These are phyloP conservation scores for Pleurozium schreberi DNA, from an alignment of 225 moss, liverwort and hornwort species.

Conservation along the genomic window DNA sequence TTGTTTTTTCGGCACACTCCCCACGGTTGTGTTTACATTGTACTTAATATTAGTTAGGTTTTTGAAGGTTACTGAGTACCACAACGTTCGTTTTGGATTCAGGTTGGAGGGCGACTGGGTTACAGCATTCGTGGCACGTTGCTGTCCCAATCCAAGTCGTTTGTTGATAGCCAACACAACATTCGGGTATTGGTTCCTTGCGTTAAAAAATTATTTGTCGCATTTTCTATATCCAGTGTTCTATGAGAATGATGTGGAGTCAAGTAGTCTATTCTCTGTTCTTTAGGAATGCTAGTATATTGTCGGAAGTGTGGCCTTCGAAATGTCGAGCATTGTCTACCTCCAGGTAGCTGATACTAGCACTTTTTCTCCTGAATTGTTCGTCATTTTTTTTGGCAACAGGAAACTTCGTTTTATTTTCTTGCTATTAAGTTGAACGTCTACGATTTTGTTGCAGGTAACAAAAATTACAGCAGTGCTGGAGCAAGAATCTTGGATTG, in stretches of 20 bases:
- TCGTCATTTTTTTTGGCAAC: background rate
- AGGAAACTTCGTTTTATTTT: background rate
- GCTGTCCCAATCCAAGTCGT: slow-evolving; percentile 95
- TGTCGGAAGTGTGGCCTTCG: background rate
- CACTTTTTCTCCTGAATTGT: background rate
- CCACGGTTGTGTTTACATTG: background rate
- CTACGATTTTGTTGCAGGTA: slow-evolving; percentile 39
- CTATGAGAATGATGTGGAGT: background rate
- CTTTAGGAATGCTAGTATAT: background rate
- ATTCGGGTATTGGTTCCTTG: slow-evolving; percentile 42
- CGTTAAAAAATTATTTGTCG: background rate
- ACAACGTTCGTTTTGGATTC: background rate
- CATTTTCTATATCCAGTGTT: background rate
- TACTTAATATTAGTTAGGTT: background rate
- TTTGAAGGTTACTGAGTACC: background rate
- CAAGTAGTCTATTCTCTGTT: background rate
- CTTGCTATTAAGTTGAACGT: background rate
- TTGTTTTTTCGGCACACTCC: background rate
- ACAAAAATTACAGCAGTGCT: slow-evolving; percentile 80
- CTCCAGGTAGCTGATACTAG: background rate
- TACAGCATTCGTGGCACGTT: slow-evolving; percentile 94
- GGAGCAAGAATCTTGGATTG: slow-evolving; percentile 97
- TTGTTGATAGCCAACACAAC: slow-evolving; percentile 89
- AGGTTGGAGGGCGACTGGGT: slow-evolving; percentile 99
- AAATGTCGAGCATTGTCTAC: background rate